Base-by-base conservation (phyloP, 176 grass and related monocot genomes). In the Carex pumila region DNA sequence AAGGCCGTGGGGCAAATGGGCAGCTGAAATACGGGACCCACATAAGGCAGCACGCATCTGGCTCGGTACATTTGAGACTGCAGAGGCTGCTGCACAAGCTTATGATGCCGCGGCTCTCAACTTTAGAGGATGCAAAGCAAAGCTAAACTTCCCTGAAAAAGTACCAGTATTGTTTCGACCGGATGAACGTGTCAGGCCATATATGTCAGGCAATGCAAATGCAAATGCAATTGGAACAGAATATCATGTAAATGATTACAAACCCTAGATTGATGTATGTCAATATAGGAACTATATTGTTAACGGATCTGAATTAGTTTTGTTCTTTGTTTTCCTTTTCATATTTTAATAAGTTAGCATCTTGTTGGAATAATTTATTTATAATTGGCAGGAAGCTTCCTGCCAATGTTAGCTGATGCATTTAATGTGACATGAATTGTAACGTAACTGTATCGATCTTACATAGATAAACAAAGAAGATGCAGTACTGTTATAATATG, bases 1-100 rank as follows among this genome's bases (percentile, higher is more conserved):
- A 45, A 87, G 95, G 31, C 92, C 92, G 18, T 98, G 92, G 95
- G 95, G 92, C 2, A 94, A 94, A 80, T 98, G 95, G 92, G 95
- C 88, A 59, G 95, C 95, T 80, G 95, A 98, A 88, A 98, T 98
- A 41, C 85, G 91, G 12, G 91, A 98, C 61, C 95, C 95, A 7
- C 87, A 86, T 13, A 94, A 89, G 85, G 90, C 92, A 64, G 86
- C 91, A 18, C 85, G 92, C 25, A 85, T 94, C 57, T 98, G 92
- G 95, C 90, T 98, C 1, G 92, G 95, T 21, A 94, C 95, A 14
- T 98, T 98, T 85, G 84, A 87, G 79, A 98, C 92, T 3, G 90
- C 92, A 37, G 90, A 98, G 86, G 95, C 84, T 12, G 95, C 95
- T 0, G 95, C 95, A 39, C 90, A 86, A 10, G 89, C 92, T 1